Evolutionary conservation across 305 asterid genomes (phyloP), one percentile per base, ranked within the genome.

Genomic region (Fraxinus albicans): DNA sequence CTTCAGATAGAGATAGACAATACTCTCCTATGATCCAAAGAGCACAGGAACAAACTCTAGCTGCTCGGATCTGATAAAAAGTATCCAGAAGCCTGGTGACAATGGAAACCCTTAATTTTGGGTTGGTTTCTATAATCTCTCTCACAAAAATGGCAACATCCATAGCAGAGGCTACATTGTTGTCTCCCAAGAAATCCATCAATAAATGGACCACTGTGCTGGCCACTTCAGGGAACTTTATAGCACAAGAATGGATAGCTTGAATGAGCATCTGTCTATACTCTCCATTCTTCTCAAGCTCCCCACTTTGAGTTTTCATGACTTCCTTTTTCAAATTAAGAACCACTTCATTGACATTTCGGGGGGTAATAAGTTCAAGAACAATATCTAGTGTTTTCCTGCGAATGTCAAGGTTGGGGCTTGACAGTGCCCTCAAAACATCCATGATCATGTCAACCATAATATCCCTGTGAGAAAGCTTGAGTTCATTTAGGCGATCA

Each of bases 171-270:
- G 99, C 98, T 25, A 93, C 93, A 67, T 96, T 96, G 94, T 81
- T 94, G 89, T 96, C 99, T 80, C 98, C 98, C 92, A 94, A 88
- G 92, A 96, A 96, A 89, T 96, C 99, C 98, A 96, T 94, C 90
- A 96, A 89, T 53, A 96, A 87, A 84, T 94, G 99, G 47, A 96
- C 98, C 67, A 96, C 99, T 8, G 98, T 96, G 90, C 98, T 96
- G 65, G 99, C 99, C 33, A 96, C 98, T 85, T 94, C 99, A 10
- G 98, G 97, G 91, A 92, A 96, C 90, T 94, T 96, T 81, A 96
- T 91, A n/a, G 98, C 98, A 86, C 98, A 96, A 12, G 96, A 93
- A 92, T 96, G 99, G 81, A 96, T 96, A 67, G 93, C 91, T 88
- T 90, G 91, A 80, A 90, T 90, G 82, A 88, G 91, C 90, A 90